A percentile compares a stretch with the other conserved stretches of the same genome.
Evolutionary conservation across 179 eudicot species (phyloP).

Genomic region (Camellia oleifera): DNA sequence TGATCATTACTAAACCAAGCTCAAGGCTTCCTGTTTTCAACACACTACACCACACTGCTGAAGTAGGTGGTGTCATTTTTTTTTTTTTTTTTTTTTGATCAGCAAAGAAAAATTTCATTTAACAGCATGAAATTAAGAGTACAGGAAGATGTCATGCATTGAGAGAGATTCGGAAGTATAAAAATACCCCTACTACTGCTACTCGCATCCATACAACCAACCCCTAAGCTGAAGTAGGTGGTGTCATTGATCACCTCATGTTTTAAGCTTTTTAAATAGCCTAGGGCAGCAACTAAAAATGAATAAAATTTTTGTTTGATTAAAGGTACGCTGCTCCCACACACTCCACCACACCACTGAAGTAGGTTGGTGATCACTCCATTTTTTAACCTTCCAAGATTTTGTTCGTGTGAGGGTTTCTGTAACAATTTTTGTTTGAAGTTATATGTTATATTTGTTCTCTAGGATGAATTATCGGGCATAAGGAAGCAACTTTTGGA

Average conservation of each 20-base stretch:
- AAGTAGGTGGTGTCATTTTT: not conserved
- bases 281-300: not conserved
- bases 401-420: not conserved
- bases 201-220: no score
- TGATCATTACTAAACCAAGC: constrained; percentile 3
- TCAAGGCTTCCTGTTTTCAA: not conserved
- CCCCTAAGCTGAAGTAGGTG: constrained; percentile 1
- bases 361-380: not conserved
- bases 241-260: not conserved
- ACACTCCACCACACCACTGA: not conserved
- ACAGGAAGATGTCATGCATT: no score
- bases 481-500: constrained; percentile 57
- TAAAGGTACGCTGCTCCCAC: not conserved
- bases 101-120: no score
- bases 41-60: not conserved
- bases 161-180: no score
- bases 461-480: constrained; percentile 62
- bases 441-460: constrained; percentile 11
- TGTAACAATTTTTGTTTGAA: not conserved
- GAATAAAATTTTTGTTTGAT: no score
- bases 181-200: no score
- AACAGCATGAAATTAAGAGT: no score
- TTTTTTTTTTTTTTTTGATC: no score
- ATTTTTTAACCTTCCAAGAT: not conserved
- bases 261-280: not conserved